phyloP scores from a whole-genome alignment of 169 alveolate species.

The Plasmodium fragile region DNA sequence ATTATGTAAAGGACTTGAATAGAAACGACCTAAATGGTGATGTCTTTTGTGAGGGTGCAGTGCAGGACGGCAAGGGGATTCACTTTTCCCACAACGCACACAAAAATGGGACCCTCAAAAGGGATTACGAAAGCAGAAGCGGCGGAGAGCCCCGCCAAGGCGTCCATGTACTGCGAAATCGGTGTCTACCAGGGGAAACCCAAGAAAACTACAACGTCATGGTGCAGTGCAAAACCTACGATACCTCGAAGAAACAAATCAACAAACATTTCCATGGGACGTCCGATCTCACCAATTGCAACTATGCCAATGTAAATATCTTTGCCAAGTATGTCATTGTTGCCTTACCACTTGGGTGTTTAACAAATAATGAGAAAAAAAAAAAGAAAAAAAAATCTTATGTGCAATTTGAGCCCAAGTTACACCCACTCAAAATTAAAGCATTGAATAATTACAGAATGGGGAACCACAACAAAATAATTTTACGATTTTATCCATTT shows the following conservation, averaged over 20 bases:
- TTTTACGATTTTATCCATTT: slow-evolving; percentile 79
- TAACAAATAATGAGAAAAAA: slow-evolving; percentile 67
- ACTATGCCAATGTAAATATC: slow-evolving; percentile 25
- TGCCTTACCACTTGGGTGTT: slow-evolving; percentile 68
- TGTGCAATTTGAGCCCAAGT: slow-evolving; percentile 78
- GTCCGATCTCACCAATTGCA: slow-evolving; percentile 39
- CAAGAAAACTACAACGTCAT: slow-evolving; percentile 10
- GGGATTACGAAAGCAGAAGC: not conserved
- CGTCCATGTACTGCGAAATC: not conserved
- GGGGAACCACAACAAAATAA: slow-evolving; percentile 87
- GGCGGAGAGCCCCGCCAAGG: not conserved
- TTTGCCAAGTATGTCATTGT: slow-evolving; percentile 74
- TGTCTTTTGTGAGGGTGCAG: not conserved
- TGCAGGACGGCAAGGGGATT: not conserved
- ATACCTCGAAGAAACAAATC: slow-evolving; percentile 23
- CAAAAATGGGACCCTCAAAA: not conserved
- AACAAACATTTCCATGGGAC: slow-evolving; percentile 61
- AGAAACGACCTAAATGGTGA: not conserved
- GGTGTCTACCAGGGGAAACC: not conserved
- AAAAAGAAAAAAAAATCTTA: slow-evolving; percentile 1
- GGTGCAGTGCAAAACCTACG: slow-evolving; percentile 53
- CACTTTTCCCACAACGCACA: not conserved
- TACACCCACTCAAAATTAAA: slow-evolving; percentile 77
- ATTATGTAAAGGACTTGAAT: not conserved
- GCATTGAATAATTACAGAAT: slow-evolving; percentile 80